A percentile compares a stretch with the other conserved stretches of the same genome.
Conservation (phyloP, 345 rosid species). For the Draba incana region DNA sequence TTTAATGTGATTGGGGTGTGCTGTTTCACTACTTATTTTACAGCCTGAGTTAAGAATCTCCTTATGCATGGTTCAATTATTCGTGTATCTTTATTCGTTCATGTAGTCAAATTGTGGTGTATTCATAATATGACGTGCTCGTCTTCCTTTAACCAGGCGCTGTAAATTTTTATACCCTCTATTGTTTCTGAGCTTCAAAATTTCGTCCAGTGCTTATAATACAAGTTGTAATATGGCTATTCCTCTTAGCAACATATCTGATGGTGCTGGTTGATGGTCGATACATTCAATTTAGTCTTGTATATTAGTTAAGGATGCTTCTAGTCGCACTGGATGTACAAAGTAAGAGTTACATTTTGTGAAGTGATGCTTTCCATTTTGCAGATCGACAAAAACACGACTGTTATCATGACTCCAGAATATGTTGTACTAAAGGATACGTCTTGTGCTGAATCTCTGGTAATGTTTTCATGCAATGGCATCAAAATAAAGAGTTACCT, state of each 20-base stretch:
- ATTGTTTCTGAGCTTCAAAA: constrained; percentile 4
- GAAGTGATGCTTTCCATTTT: constrained; percentile 38
- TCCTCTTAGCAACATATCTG: background rate
- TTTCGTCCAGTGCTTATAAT: constrained; percentile 1
- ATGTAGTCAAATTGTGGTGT: background rate
- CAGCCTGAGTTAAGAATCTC: constrained; percentile 16
- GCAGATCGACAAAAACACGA: constrained; percentile 56
- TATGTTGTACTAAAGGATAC: constrained; percentile 56
- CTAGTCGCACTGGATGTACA: background rate
- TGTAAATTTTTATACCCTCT: background rate
- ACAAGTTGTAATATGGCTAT: background rate
- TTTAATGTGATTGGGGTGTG: constrained; percentile 4
- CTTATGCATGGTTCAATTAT: constrained; percentile 9
- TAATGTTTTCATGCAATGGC: constrained; percentile 60
- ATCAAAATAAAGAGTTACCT: constrained; percentile 54
- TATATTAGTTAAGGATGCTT: constrained; percentile 6
- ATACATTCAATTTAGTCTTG: background rate
- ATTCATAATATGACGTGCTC: background rate
- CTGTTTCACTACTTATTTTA: constrained; percentile 9
- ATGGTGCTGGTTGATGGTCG: constrained; percentile 6
- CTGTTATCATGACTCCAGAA: constrained; percentile 58
- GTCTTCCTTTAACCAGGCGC: background rate
- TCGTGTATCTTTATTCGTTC: constrained; percentile 14
- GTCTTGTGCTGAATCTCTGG: constrained; percentile 48
- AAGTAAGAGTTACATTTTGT: constrained; percentile 29